Evolutionary conservation across 805 yeast species (phyloP).

Genomic region (Lipomyces orientalis): DNA sequence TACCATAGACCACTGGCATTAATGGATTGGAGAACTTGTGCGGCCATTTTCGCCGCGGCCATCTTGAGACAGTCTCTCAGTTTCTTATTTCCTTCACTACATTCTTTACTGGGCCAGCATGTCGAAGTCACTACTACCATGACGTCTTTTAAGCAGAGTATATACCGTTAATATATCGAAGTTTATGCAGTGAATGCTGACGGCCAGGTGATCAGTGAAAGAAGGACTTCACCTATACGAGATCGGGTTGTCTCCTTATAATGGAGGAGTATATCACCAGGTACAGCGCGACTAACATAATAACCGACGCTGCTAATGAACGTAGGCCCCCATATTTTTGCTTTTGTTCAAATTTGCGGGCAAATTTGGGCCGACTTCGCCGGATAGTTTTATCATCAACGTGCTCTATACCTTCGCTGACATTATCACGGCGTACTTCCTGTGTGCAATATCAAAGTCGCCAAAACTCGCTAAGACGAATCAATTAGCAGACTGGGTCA

Average conservation of each 20-base stretch:
- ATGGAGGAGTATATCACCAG: slow-evolving; percentile 87
- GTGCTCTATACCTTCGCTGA: slow-evolving; percentile 66
- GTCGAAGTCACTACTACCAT: slow-evolving; percentile 76
- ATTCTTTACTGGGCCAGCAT: slow-evolving; percentile 51
- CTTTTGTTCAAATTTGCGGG: slow-evolving; percentile 70
- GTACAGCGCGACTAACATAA: slow-evolving; percentile 3
- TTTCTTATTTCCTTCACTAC: slow-evolving; percentile 23
- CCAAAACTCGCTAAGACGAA: slow-evolving; percentile 15
- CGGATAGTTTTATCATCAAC: slow-evolving; percentile 40
- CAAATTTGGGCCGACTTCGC: slow-evolving; percentile 52
- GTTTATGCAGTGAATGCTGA: not conserved
- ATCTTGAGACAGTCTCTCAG: slow-evolving; percentile 18
- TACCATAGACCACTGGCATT: not conserved
- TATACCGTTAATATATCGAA: slow-evolving; percentile 46
- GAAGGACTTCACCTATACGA: slow-evolving; percentile 71
- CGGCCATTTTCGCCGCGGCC: slow-evolving; percentile 17
- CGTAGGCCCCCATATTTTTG: slow-evolving; percentile 29
- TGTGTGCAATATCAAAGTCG: slow-evolving; percentile 56
- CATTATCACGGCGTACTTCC: slow-evolving; percentile 57
- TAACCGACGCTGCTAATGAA: not conserved
- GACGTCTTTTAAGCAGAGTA: slow-evolving; percentile 62
- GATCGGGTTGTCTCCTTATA: slow-evolving; percentile 67
- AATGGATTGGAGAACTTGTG: slow-evolving; percentile 8
- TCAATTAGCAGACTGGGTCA: slow-evolving; percentile 50
- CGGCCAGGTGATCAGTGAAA: slow-evolving; percentile 45